A percentile compares a stretch with the other conserved stretches of the same genome.
Conservation (phyloP, 352 stramenopile species). For the Phytophthora sansomeana region DNA sequence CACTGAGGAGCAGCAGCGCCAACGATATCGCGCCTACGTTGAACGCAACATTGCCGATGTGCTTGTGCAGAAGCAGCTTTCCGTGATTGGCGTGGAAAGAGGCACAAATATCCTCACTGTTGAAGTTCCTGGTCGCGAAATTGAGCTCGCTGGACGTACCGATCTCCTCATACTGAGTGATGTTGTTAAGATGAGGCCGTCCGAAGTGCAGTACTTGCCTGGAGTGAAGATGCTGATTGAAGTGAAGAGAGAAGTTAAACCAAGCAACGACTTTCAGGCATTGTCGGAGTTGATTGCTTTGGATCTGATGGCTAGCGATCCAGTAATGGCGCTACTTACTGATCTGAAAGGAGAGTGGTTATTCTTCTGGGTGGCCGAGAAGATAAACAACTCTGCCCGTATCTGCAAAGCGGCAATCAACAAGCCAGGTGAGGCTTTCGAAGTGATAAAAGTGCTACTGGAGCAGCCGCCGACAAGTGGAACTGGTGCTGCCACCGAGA, state of each 20-base stretch:
- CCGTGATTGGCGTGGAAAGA: constrained; percentile 45
- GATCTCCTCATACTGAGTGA: constrained; percentile 56
- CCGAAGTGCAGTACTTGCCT: constrained; percentile 35
- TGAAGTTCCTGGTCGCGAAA: constrained; percentile 33
- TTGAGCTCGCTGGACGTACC: constrained; percentile 46
- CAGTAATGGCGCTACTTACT: constrained; percentile 58
- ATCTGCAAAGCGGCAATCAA: constrained; percentile 35
- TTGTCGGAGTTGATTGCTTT: constrained; percentile 55
- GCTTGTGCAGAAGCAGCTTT: constrained; percentile 44
- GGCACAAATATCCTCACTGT: constrained; percentile 38
- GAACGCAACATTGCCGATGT: constrained; percentile 47
- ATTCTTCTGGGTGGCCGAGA: constrained; percentile 57
- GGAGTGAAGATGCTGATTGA: constrained; percentile 57
- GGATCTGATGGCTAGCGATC: constrained; percentile 43
- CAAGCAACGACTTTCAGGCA: constrained; percentile 34
- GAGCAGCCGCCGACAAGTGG: too few species aligned
- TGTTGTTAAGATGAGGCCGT: constrained; percentile 11
- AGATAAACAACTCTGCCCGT: constrained; percentile 20
- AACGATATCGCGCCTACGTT: constrained; percentile 42
- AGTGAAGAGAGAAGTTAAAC: constrained; percentile 39
- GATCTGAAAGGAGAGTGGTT: constrained; percentile 32
- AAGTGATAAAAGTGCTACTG: constrained; percentile 39
- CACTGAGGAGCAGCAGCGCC: constrained; percentile 42
- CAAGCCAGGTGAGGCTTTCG: constrained; percentile 35
- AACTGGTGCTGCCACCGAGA: not conserved